Base-by-base conservation (phyloP, 2,329 filamentous ascomycete species). In the Lojkania enalia region DNA sequence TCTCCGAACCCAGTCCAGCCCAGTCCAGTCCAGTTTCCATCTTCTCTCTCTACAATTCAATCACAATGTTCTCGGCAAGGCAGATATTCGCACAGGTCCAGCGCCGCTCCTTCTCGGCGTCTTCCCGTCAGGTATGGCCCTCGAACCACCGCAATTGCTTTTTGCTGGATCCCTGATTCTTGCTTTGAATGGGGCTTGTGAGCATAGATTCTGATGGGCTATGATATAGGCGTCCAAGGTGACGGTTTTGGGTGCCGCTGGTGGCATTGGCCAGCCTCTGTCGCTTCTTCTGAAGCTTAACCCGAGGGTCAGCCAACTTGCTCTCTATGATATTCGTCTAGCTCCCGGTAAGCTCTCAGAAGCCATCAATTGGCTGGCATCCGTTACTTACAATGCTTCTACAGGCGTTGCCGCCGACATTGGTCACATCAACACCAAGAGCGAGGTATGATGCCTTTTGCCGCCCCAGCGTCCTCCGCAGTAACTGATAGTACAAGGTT, bases 351-450 rank as follows among this genome's bases (percentile, higher is more conserved):
- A 58, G 85, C 79, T 16, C 14, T 33, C 30, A 12, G 7, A 9
- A 9, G 16, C 30, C 7, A 9, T 33, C 6, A 9, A 27, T 33
- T 15, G 11, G 6, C 11, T 16, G 14, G 14, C 30, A 32, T 35
- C 11, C 6, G 30, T 27, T 49, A 43, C 55, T 64, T 35, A 63
- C 60, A 63, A 5, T 33, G 36, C 35, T 47, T 40, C 30, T 36
- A 29, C 63, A 94, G 92, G 92, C 86, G 94, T 99, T 75, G 94
- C 92, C 65, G 94, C 94, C 73, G 94, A 99, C 77, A 85, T 99
- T 76, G 88, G 88, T 70, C 94, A 99, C 82, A 90, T 99, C 84
- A 97, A 97, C 86, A 96, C 92, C 77, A 95, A 95, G 86, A 92
- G 88, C 80, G 85, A 76, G 64, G 75, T 78, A 73, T 47, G 71